phyloP scores from a whole-genome alignment of 225 moss, liverwort and hornwort genomes.

The Physcomitrellopsis africana region DNA sequence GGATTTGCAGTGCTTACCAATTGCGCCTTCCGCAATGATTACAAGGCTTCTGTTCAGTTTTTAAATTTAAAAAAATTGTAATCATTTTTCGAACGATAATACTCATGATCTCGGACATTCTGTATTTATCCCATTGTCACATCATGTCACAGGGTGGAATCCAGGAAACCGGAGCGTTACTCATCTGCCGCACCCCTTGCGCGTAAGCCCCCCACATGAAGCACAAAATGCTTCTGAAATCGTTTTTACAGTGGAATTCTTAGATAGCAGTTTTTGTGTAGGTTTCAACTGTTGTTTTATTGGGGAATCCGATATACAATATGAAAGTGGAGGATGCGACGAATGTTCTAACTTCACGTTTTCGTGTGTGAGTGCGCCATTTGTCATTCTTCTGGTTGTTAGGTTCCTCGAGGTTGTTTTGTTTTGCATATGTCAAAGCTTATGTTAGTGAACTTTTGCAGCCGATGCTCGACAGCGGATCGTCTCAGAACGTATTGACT shows the following conservation, averaged over 20 bases:
- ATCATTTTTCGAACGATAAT: too few species aligned
- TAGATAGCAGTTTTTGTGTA: constrained; percentile 21
- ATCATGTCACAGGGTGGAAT: constrained; percentile 76
- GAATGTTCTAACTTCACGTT: too few species aligned
- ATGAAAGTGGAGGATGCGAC: too few species aligned
- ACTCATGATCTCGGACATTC: background rate
- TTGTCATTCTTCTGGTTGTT: background rate
- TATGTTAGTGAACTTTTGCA: constrained; percentile 40
- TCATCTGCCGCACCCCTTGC: constrained; percentile 97
- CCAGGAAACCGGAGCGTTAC: constrained; percentile 96
- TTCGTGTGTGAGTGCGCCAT: background rate
- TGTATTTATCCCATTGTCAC: constrained; percentile 22
- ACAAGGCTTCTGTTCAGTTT: too few species aligned
- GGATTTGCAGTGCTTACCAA: background rate
- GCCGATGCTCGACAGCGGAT: constrained; percentile 98
- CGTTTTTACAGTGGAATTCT: background rate
- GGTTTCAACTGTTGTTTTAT: constrained; percentile 13
- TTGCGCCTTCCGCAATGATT: too few species aligned
- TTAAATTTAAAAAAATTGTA: too few species aligned
- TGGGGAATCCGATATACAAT: background rate
- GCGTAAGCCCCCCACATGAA: constrained; percentile 54
- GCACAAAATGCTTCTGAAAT: constrained; percentile 9
- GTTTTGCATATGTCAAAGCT: background rate
- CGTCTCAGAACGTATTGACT: constrained; percentile 91
- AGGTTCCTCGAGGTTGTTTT: constrained; percentile 10